Base-by-base conservation (phyloP, 768 basidiomycete genomes). In the Gyrodon lividus region DNA sequence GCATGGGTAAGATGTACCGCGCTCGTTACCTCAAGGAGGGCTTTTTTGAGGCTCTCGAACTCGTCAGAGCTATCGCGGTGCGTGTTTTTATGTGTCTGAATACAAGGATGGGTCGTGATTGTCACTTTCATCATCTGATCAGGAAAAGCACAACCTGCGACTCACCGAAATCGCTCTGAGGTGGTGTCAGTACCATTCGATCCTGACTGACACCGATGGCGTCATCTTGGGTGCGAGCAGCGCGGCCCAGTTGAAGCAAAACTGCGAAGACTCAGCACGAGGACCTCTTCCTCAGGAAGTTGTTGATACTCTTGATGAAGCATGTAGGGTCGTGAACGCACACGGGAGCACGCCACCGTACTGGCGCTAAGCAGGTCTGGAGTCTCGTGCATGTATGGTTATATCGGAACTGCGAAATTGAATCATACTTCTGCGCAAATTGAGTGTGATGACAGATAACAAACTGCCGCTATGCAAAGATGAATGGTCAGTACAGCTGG, bases 121-220 rank as follows among this genome's bases (percentile, higher is more conserved):
- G 13, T 22, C 14, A 13, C 3, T 43, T 46, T 20, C 52, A 39
- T 19, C 31, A 7, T 35, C 26, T 22, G 2, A 31, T 10, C 48
- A 76, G 76, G 74, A 74, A 31, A 76, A 73, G 44, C 69, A 82
- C 52, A 55, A 65, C 38, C 61, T 85, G 4, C 74, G 75, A 0
- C 66, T 82, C 50, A 71, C 75, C 3, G 81, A 84, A 64, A 72
- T 82, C 4, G 80, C 82, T 1, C 66, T 83, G 42, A 72, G 83
- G n/a, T 86, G 83, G 83, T 70, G 77, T 45, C 78, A 82, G 46
- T 76, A 84, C 51, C 83, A 85, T 54, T 79, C 77, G 6, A 50
- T 69, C 2, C 59, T 84, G 43, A 72, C 58, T 31, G 65, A 66
- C 1, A 46, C 55, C 23, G 79, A 80, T 49, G 80, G 77, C 2